These are phyloP conservation scores for Vitis riparia DNA, from an alignment of 164 flowering plant genomes.

Conservation along the genomic window DNA sequence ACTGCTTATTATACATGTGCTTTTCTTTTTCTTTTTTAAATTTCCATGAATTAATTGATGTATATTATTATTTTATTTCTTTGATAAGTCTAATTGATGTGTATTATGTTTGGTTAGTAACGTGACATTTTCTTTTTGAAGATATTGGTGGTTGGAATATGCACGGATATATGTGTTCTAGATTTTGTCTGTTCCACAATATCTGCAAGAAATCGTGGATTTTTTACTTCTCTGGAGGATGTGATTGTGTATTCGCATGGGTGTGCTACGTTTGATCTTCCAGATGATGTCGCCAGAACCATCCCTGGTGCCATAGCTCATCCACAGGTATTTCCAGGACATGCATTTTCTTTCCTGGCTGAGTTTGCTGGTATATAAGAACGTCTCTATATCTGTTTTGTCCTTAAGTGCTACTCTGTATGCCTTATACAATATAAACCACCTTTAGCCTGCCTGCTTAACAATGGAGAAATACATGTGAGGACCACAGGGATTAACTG, in stretches of 20 bases:
- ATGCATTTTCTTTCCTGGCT: not conserved
- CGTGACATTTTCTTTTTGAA: conserved; percentile 24
- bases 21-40: not conserved
- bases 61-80: too few species aligned
- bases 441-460: too few species aligned
- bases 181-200: conserved; percentile 78
- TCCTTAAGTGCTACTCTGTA: too few species aligned
- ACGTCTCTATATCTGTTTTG: not conserved
- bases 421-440: too few species aligned
- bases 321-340: conserved; percentile 69
- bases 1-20: not conserved
- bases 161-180: conserved; percentile 90
- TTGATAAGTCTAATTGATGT: too few species aligned
- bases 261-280: conserved; percentile 88
- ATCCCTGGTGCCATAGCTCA: conserved; percentile 59
- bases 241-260: conserved; percentile 76
- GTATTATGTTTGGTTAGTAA: not conserved
- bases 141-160: conserved; percentile 89
- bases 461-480: too few species aligned
- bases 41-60: too few species aligned
- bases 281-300: conserved; percentile 54
- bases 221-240: conserved; percentile 70
- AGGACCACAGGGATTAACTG: too few species aligned
- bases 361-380: not conserved
- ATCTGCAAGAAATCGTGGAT: conserved; percentile 78